These are phyloP conservation scores for Flaveria trinervia DNA, from an alignment of 129 eudicot genomes.

Conservation along the genomic window DNA sequence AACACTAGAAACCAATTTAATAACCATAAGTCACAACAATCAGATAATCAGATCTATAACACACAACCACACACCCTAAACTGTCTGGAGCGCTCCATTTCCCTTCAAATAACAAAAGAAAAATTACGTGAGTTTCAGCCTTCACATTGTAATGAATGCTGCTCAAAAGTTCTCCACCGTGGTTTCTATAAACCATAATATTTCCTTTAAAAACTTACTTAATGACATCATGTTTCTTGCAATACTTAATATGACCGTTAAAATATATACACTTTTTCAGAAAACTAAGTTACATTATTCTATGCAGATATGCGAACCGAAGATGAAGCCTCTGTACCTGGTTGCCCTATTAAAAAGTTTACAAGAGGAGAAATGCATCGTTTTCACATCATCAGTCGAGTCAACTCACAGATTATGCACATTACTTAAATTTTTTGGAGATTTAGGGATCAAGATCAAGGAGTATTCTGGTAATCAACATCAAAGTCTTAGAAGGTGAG, in stretches of 20 bases:
- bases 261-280: background rate
- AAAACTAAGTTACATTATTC: background rate
- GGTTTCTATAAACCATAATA: background rate
- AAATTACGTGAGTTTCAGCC: background rate
- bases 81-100: background rate
- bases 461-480: conserved; percentile 86
- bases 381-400: conserved; percentile 88
- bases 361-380: conserved; percentile 76
- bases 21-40: background rate
- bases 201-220: background rate
- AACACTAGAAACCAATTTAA: background rate
- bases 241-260: background rate
- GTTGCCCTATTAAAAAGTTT: conserved; percentile 64
- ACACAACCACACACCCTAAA: background rate
- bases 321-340: conserved; percentile 74
- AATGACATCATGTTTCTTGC: conserved; percentile 7
- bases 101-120: background rate
- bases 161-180: background rate
- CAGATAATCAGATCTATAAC: background rate
- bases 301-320: conserved; percentile 72
- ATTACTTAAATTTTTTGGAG: conserved; percentile 63
- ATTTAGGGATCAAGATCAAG: conserved; percentile 59
- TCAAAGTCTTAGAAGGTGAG: conserved; percentile 77
- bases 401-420: conserved; percentile 79
- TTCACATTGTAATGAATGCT: background rate